A percentile compares a stretch with the other conserved stretches of the same genome.
These are phyloP conservation scores for Fusarium vanettenii DNA, from an alignment of 2,329 filamentous ascomycete species.

Conservation along the genomic window DNA sequence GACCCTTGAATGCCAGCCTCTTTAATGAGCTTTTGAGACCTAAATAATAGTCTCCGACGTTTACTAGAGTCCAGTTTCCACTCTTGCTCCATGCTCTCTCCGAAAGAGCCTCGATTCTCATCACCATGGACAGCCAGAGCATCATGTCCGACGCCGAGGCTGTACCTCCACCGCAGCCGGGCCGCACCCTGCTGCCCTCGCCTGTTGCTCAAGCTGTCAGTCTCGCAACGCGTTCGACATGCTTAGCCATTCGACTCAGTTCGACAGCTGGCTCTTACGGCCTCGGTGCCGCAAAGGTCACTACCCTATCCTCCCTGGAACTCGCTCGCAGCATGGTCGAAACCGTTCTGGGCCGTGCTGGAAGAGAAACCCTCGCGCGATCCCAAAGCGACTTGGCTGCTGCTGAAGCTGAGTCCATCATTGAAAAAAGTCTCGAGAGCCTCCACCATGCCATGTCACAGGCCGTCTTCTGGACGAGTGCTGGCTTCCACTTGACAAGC, in stretches of 20 bases:
- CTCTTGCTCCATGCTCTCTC: conserved; percentile 1
- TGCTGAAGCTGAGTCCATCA: conserved; percentile 65
- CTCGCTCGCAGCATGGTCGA: conserved; percentile 66
- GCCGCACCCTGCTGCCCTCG: conserved; percentile 65
- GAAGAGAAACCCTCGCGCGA: conserved; percentile 59
- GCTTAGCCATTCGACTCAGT: conserved; percentile 65
- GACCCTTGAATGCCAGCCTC: not conserved
- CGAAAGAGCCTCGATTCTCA: conserved; percentile 10
- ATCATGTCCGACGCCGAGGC: conserved; percentile 24
- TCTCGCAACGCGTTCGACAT: conserved; percentile 69
- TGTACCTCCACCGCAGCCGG: conserved; percentile 35
- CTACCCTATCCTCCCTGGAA: conserved; percentile 68
- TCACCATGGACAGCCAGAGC: conserved; percentile 37
- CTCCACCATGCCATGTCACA: conserved; percentile 69
- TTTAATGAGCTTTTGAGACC: not conserved
- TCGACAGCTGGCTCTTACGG: conserved; percentile 64
- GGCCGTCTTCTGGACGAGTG: conserved; percentile 70
- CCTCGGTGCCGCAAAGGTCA: conserved; percentile 65
- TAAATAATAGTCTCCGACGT: not conserved
- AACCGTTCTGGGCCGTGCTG: conserved; percentile 64
- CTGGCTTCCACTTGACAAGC: conserved; percentile 69
- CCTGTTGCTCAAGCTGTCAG: conserved; percentile 70
- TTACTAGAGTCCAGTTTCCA: not conserved
- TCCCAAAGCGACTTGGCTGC: conserved; percentile 60
- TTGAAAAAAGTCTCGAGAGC: conserved; percentile 67